Evolutionary conservation across 2,329 filamentous ascomycete species (phyloP), one percentile per base, ranked within the genome.

Genomic region (Neospermospora avenae): DNA sequence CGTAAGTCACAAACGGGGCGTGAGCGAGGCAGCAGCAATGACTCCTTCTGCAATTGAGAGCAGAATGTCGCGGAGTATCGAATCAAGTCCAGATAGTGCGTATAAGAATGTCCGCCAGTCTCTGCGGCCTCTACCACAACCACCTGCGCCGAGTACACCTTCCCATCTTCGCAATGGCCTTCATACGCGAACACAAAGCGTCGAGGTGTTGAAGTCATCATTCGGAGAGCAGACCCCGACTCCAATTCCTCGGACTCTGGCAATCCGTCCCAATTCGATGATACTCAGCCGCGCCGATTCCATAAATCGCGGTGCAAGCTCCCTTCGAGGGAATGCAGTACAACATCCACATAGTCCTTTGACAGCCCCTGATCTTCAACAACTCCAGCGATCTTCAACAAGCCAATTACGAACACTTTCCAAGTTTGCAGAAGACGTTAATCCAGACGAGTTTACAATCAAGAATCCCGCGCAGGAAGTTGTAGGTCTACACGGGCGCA

Each of bases 341-440:
- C 65, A 67, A 55, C 72, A 73, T 54, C 67, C 68, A 39, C 68
- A 72, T 25, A 72, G 80, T 13, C 77, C 81, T 3, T 74, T 92
- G 16, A 82, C 80, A 7, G 80, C 84, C 0, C 87, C 90, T 2
- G 92, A 97, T 65, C 80, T 98, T 11, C 84, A 92, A 72, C 87
- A 85, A 35, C 80, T 99, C 18, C 89, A 93, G 60, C 90, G 90
- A 68, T 98, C 95, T 0, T 90, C 93, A 0, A 98, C 95, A 1
- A 88, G 89, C 60, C 91, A 99, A 74, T 82, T 99, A 22, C 87
- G 93, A 45, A 93, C 91, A 0, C 79, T 98, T 39, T 96, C 93
- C 6, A 89, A 87, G 68, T 84, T 96, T 65, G 90, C 91, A 1
- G 84, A 93, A 69, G 85, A 86, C 48, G 87, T 84, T 3, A 85